Evolutionary conservation across 2,329 filamentous ascomycete genomes (phyloP).

Genomic region (Graphilbum sp.): DNA sequence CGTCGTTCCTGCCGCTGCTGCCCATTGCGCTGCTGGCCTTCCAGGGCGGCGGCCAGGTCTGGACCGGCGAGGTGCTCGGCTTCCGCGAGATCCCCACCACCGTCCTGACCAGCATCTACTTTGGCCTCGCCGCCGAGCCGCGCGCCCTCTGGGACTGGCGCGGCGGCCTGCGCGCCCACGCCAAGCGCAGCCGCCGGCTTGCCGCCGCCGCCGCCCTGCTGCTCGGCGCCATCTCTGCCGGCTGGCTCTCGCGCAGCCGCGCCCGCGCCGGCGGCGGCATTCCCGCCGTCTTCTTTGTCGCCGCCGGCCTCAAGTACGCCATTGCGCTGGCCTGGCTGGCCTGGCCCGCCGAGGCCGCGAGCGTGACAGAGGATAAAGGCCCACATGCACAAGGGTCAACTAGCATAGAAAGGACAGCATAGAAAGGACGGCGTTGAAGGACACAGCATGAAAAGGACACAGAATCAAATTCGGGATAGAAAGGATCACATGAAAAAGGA

Average conservation of each 20-base stretch:
- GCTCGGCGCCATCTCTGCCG: slow-evolving; percentile 22
- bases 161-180: slow-evolving; percentile 14
- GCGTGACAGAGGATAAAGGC: background rate
- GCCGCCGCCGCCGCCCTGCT: slow-evolving; percentile 31
- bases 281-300: background rate
- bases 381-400: no score
- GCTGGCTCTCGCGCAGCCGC: background rate
- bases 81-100: slow-evolving; percentile 60
- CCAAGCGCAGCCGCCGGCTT: slow-evolving; percentile 26
- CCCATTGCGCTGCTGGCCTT: slow-evolving; percentile 28
- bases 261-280: background rate
- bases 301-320: background rate
- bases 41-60: slow-evolving; percentile 57
- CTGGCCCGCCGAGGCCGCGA: background rate
- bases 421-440: no score
- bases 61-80: slow-evolving; percentile 53
- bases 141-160: slow-evolving; percentile 18
- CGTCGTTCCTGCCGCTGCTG: slow-evolving; percentile 5
- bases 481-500: no score
- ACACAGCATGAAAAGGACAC: no score
- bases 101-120: slow-evolving; percentile 68
- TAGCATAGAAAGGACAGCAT: no score
- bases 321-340: background rate
- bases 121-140: slow-evolving; percentile 57
- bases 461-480: no score